Evolutionary conservation across 106 monocot genomes (phyloP).

Genomic region (Dendrobium chrysotoxum): DNA sequence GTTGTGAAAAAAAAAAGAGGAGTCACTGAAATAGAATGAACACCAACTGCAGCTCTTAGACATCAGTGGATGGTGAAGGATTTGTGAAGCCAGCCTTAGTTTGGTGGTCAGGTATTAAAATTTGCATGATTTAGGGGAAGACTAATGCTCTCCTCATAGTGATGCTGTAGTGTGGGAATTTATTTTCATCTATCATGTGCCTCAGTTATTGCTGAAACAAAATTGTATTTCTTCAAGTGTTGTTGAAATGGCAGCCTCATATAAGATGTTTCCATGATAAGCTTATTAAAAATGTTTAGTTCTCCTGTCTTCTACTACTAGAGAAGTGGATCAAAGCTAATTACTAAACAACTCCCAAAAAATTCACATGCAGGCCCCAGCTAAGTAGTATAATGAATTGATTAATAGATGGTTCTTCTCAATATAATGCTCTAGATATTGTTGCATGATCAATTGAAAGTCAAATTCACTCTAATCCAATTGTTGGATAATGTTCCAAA

Average conservation of each 20-base stretch:
- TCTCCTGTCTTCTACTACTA: background rate
- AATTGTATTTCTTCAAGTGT: background rate
- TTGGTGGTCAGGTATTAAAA: too few species aligned
- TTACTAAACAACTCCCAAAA: background rate
- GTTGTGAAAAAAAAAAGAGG: too few species aligned
- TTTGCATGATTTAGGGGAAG: too few species aligned
- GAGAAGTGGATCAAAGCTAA: background rate
- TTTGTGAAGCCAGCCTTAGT: too few species aligned
- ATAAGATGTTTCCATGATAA: conserved; percentile 1
- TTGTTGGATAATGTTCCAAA: conserved; percentile 1
- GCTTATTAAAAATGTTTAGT: background rate
- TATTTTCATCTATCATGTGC: background rate
- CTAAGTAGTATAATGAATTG: background rate
- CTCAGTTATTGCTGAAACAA: background rate
- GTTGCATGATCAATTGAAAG: background rate
- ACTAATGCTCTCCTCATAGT: background rate
- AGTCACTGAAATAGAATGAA: too few species aligned
- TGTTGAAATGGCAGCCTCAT: background rate
- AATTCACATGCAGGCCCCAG: background rate
- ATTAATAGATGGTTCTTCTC: background rate
- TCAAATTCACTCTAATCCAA: background rate
- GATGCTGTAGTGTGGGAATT: background rate
- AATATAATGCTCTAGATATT: background rate
- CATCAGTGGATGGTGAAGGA: too few species aligned
- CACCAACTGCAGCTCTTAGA: too few species aligned